Percentiles rank a stretch among this genome's conserved stretches.
Conservation (phyloP, 192 early-diverging fungal species). For the Gryganskiella cystojenkinii region DNA sequence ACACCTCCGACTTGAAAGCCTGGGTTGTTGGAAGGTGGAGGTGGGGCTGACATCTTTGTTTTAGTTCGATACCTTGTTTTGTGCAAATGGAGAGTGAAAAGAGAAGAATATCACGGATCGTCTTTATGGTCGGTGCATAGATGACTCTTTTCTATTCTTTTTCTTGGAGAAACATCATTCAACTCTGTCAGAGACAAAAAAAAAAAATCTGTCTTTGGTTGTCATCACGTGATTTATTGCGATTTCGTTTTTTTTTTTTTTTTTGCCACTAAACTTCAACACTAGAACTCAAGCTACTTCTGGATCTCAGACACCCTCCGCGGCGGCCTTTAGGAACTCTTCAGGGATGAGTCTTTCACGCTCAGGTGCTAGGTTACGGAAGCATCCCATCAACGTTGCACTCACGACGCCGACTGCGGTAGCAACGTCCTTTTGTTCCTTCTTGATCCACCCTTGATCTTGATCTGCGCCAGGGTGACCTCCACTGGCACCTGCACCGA, state of each 20-base stretch:
- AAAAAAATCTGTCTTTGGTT: too few species aligned
- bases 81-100: too few species aligned
- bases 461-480: slow-evolving; percentile 24
- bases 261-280: too few species aligned
- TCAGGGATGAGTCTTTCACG: slow-evolving; percentile 49
- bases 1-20: background rate
- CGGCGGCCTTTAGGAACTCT: slow-evolving; percentile 49
- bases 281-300: too few species aligned
- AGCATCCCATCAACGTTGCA: slow-evolving; percentile 69
- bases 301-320: slow-evolving; percentile 9
- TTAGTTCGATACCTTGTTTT: too few species aligned
- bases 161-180: too few species aligned
- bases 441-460: slow-evolving; percentile 51
- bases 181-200: too few species aligned
- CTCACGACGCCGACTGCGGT: slow-evolving; percentile 65
- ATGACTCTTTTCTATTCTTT: too few species aligned
- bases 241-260: too few species aligned
- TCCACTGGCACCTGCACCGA: background rate
- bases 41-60: background rate
- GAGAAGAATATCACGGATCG: too few species aligned
- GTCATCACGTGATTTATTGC: too few species aligned
- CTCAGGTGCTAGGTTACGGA: slow-evolving; percentile 57
- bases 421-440: slow-evolving; percentile 67
- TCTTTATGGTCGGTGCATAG: too few species aligned
- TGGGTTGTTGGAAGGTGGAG: background rate